Evolutionary conservation across 2,329 filamentous ascomycete species (phyloP), one percentile per base, ranked within the genome.

Genomic region (Massarina eburnea): DNA sequence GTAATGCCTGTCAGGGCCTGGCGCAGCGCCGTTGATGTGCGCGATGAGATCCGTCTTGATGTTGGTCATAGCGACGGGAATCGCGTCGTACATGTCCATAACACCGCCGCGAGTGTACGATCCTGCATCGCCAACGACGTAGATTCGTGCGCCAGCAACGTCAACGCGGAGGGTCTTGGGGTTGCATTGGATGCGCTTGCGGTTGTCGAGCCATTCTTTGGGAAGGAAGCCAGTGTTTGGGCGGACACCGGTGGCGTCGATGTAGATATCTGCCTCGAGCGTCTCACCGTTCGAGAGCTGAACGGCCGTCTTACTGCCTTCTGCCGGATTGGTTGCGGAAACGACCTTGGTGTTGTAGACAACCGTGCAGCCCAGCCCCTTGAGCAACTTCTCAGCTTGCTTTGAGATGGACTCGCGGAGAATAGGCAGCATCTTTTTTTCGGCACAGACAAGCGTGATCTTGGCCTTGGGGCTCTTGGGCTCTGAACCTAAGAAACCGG

Each of bases 221-320:
- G 80, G 79, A 1, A 84, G 67, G 59, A 77, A 83, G 26, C 65
- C 66, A 21, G 74, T 80, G 61, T 80, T 82, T 0, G 80, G 79
- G 14, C 68, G 64, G 8, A 71, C 73, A 15, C 80, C 80, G 1
- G 74, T 77, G 8, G 76, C 77, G 15, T 77, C 73, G 48, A 83
- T 76, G 60, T 79, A 82, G 40, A 81, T 59, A 52, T 83, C 80
- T 5, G 75, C 73, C 0, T 70, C 70, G 46, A 79, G 55, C 3
- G 68, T 72, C 43, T 75, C 71, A 34, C 80, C 80, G 52, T 77
- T 76, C 42, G 61, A 65, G 9, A 71, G 61, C 44, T 65, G 52
- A 14, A 70, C 54, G 24, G 79, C 58, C 2, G 72, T 70, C 50
- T 77, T 79, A 37, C 68, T 69, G 29, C 66, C 72, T 21, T 70